phyloP scores from a whole-genome alignment of 108 stramenopile genomes.

The Skeletonema costatum region DNA sequence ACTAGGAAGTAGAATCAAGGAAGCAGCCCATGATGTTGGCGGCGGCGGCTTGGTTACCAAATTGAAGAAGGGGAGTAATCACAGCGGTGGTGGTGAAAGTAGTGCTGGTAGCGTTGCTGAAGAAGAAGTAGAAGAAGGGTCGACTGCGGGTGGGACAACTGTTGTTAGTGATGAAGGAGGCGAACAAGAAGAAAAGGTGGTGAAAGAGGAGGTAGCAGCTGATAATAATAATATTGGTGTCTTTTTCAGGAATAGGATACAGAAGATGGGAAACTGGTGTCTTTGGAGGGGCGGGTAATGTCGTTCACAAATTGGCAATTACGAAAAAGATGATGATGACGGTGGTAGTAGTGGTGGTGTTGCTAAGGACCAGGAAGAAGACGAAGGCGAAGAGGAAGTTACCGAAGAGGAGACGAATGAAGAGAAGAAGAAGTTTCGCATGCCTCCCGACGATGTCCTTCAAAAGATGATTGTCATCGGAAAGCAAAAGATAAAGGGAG shows the following conservation, averaged over 20 bases:
- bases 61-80: neutral
- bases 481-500: slow-evolving; percentile 18
- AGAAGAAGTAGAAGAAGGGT: no score
- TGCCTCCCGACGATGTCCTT: slow-evolving; percentile 13
- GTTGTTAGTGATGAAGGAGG: neutral
- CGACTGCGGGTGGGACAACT: no score
- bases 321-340: neutral
- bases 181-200: neutral
- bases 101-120: neutral
- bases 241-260: neutral
- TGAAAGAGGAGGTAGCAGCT: neutral
- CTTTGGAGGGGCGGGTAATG: neutral
- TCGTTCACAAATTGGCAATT: neutral
- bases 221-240: neutral
- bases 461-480: slow-evolving; percentile 39
- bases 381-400: neutral
- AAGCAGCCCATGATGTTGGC: neutral
- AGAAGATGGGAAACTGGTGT: neutral
- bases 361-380: neutral
- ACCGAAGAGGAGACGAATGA: neutral
- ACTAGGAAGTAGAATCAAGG: slow-evolving; percentile 2
- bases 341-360: neutral
- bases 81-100: neutral
- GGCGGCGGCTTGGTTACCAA: neutral
- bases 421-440: slow-evolving; percentile 21